A percentile compares a stretch with the other conserved stretches of the same genome.
These are phyloP conservation scores for Rubia yunnanensis DNA, from an alignment of 257 asterid genomes.

Conservation along the genomic window DNA sequence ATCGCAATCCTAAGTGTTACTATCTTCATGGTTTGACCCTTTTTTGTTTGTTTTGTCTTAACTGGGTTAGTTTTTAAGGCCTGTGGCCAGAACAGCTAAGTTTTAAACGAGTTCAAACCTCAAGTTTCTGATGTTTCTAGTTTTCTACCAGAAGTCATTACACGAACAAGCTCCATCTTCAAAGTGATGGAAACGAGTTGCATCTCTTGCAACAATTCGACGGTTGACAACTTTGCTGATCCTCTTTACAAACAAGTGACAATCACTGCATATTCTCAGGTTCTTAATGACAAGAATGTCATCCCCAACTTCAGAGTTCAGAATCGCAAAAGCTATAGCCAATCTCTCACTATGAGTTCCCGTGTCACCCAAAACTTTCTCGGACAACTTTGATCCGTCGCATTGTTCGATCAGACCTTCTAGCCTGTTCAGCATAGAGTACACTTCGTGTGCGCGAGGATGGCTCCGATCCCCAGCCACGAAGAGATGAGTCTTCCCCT, in stretches of 20 bases:
- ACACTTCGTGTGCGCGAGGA: conserved; percentile 41
- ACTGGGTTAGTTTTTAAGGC: too few relatives aligned
- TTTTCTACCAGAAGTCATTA: conserved; percentile 67
- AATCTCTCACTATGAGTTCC: conserved; percentile 72
- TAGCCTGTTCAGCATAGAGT: conserved; percentile 41
- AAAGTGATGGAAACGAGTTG: conserved; percentile 89
- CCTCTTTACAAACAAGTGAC: conserved; percentile 62
- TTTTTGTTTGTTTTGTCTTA: too few relatives aligned
- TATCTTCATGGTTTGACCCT: too few relatives aligned
- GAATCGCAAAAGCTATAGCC: conserved; percentile 76
- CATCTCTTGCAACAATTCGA: conserved; percentile 70
- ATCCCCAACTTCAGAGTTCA: conserved; percentile 25
- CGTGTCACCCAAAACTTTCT: conserved; percentile 15
- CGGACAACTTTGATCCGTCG: conserved; percentile 11
- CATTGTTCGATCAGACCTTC: conserved; percentile 25
- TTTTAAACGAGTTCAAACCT: too few relatives aligned
- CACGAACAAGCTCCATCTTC: conserved; percentile 73
- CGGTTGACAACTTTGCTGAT: conserved; percentile 44
- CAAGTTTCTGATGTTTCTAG: too few relatives aligned
- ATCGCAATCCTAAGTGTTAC: too few relatives aligned
- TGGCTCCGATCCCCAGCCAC: conserved; percentile 69
- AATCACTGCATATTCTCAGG: conserved; percentile 74
- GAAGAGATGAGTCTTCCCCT: conserved; percentile 58
- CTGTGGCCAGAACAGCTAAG: too few relatives aligned
- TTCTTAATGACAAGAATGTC: conserved; percentile 74